Evolutionary conservation across 192 early-diverging fungal species (phyloP), one percentile per base, ranked within the genome.

Genomic region (Coemansia javaensis): DNA sequence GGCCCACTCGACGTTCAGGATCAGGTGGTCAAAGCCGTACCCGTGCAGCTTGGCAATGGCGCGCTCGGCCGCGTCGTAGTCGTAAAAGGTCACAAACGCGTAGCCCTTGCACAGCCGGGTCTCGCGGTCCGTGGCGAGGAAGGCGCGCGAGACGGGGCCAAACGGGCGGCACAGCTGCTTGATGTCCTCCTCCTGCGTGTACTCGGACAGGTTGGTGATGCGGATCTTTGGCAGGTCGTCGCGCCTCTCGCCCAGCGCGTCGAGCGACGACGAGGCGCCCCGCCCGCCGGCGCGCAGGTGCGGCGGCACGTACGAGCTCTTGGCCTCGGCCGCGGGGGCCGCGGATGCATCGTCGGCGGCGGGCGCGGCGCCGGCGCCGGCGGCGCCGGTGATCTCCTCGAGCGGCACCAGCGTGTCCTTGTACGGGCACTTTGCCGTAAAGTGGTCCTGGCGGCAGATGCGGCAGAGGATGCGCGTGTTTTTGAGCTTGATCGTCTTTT

Each of bases 361-460:
- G 1, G 32, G 33, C 7, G 44, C 50, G 13, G 34, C 37, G 21
- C 23, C 49, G 6, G 34, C 53, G 1, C 44, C 48, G 7, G 41
- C 38, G 0, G 49, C 55, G 5, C 39, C 55, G 12, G 71, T 64
- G 36, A 88, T 76, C 30, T 87, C 88, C 59, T 90, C 86, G 45
- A 86, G 59, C 23, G 90, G 86, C 48, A 79, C 81, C 59, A 91
- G 75, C 3, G 90, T 89, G 65, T 96, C 92, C 81, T 97, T 99
- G 87, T 90, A 97, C 40, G 96, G 96, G 83, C 96, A 99, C 70
- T 91, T 91, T 53, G 81, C 80, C 18, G 96, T 97, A 66, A 87
- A 96, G 80, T 99, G 96, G 43, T 90, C 88, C 53, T 92, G 90
- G 55, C 93, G 91, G 79, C 96, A 99, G 53, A 87, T 85, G 77